Evolutionary conservation across 768 basidiomycete genomes (phyloP).

Genomic region (Boletus reticulatus): DNA sequence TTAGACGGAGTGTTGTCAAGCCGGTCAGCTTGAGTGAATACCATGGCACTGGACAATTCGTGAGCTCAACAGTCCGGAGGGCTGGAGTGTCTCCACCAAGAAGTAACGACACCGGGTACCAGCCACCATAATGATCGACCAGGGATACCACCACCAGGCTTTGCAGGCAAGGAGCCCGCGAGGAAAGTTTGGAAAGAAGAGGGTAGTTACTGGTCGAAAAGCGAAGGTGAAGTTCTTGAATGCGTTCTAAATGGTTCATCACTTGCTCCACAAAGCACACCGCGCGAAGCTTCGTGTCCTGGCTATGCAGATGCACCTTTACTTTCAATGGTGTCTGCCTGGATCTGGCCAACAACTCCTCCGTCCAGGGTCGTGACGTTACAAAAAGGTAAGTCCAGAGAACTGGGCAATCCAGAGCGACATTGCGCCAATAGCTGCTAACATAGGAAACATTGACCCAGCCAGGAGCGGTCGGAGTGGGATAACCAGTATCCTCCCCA

Average conservation of each 20-base stretch:
- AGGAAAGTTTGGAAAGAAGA: background rate
- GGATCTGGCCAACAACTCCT: background rate
- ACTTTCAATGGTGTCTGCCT: background rate
- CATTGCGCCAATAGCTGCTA: background rate
- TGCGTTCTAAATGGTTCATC: background rate
- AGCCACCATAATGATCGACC: background rate
- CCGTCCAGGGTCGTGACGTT: background rate
- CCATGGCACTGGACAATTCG: background rate
- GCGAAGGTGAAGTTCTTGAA: background rate
- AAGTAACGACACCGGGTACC: background rate
- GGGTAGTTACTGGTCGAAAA: background rate
- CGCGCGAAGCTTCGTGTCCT: background rate
- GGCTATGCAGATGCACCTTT: background rate
- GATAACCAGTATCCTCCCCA: background rate
- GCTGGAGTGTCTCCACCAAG: background rate
- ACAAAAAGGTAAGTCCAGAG: background rate
- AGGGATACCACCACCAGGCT: background rate
- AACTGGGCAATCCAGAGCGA: background rate
- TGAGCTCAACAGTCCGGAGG: background rate
- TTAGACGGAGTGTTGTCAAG: background rate
- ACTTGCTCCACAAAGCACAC: background rate
- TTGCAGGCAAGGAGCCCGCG: background rate
- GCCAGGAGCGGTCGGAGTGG: background rate
- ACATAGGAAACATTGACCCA: background rate
- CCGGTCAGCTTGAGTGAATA: background rate